These are phyloP conservation scores for Solanum clarkiae DNA, from an alignment of 257 asterid species.

Conservation along the genomic window DNA sequence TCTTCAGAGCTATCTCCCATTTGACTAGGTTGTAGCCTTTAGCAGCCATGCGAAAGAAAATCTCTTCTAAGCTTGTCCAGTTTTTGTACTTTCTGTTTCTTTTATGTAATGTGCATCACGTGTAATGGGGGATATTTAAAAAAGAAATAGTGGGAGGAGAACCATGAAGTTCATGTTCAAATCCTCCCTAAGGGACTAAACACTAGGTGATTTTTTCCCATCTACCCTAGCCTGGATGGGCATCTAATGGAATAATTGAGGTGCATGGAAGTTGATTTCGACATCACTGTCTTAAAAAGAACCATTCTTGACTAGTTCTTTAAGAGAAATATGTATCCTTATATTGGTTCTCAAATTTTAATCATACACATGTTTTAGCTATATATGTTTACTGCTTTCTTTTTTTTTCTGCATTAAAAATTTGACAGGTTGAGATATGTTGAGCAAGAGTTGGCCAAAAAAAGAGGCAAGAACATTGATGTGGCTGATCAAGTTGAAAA, in stretches of 20 bases:
- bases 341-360: neutral
- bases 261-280: neutral
- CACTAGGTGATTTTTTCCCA: neutral
- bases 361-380: neutral
- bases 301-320: neutral
- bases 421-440: constrained; percentile 68
- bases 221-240: neutral
- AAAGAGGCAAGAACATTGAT: constrained; percentile 62
- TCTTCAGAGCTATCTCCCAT: neutral
- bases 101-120: neutral
- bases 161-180: neutral
- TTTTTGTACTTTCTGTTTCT: neutral
- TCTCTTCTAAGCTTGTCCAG: neutral
- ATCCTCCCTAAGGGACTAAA: neutral
- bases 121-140: neutral
- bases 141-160: neutral
- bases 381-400: neutral
- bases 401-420: neutral
- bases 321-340: neutral
- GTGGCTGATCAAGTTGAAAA: constrained; percentile 44
- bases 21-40: neutral
- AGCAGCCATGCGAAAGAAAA: neutral
- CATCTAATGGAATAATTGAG: neutral
- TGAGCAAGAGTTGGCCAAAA: constrained; percentile 90
- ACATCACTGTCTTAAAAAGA: neutral